Evolutionary conservation across 1,284 basidiomycete species (phyloP).

Genomic region (Veloporphyrellus conicus): DNA sequence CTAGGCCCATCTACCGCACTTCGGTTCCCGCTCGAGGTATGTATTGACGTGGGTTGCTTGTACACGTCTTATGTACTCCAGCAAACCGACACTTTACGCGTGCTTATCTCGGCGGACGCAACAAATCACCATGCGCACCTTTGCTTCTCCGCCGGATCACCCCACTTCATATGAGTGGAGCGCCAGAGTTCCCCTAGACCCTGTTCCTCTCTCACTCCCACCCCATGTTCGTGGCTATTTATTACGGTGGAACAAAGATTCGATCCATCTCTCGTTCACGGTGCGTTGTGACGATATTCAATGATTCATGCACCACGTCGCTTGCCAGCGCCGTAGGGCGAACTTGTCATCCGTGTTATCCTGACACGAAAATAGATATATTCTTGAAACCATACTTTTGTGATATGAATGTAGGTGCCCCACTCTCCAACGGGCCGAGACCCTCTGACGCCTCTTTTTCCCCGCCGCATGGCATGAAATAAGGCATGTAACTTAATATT

Average conservation of each 20-base stretch:
- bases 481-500: conserved; percentile 13
- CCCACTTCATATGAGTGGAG: conserved; percentile 4
- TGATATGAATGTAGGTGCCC: conserved; percentile 11
- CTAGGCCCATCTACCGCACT: not conserved
- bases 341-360: not conserved
- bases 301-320: not conserved
- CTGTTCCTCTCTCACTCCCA: not conserved
- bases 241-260: not conserved
- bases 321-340: not conserved
- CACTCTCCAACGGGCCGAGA: conserved; percentile 15
- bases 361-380: not conserved
- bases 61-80: conserved; percentile 3
- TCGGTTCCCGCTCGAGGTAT: not conserved
- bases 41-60: conserved; percentile 10
- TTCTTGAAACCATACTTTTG: not conserved
- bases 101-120: not conserved
- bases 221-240: not conserved
- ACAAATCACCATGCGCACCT: not conserved
- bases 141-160: conserved; percentile 2
- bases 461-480: conserved; percentile 1
- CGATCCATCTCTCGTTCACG: not conserved
- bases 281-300: not conserved
- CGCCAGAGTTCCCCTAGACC: not conserved
- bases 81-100: not conserved
- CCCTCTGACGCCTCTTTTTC: not conserved